phyloP scores from a whole-genome alignment of 2,329 filamentous ascomycete species.

The Calonectria multiphialidica region DNA sequence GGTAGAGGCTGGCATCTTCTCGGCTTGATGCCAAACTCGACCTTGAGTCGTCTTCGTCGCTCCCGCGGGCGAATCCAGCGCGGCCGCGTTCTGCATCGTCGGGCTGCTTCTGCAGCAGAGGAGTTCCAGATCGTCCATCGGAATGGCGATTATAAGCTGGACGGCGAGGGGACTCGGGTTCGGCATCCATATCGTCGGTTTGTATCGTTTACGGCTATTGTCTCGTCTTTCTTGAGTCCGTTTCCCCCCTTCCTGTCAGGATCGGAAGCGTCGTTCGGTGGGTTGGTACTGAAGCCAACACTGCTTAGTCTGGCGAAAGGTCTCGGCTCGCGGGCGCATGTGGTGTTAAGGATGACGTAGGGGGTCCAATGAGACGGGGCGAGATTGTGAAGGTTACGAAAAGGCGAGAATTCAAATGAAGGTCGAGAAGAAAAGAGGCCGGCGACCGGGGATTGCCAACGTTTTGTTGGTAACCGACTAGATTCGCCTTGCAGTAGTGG shows the following conservation, averaged over 20 bases:
- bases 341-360: constrained; percentile 31
- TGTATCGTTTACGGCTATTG: constrained; percentile 41
- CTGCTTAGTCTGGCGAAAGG: constrained; percentile 38
- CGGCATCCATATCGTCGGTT: constrained; percentile 56
- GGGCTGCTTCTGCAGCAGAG: constrained; percentile 53
- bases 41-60: constrained; percentile 29
- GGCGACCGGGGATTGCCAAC: constrained; percentile 12
- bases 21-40: constrained; percentile 38
- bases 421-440: constrained; percentile 22
- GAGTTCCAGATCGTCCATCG: constrained; percentile 59
- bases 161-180: constrained; percentile 48
- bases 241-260: constrained; percentile 48
- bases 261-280: constrained; percentile 43
- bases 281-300: constrained; percentile 41
- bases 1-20: constrained; percentile 40
- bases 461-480: constrained; percentile 24
- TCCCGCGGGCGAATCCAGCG: constrained; percentile 28
- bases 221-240: constrained; percentile 28
- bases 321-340: constrained; percentile 41
- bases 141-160: constrained; percentile 60
- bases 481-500: constrained; percentile 36
- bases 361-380: neutral
- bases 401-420: constrained; percentile 20
- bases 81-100: constrained; percentile 47
- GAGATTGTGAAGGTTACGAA: neutral